Base-by-base conservation (phyloP, 306 rosid species). In the Arachis stenosperma region DNA sequence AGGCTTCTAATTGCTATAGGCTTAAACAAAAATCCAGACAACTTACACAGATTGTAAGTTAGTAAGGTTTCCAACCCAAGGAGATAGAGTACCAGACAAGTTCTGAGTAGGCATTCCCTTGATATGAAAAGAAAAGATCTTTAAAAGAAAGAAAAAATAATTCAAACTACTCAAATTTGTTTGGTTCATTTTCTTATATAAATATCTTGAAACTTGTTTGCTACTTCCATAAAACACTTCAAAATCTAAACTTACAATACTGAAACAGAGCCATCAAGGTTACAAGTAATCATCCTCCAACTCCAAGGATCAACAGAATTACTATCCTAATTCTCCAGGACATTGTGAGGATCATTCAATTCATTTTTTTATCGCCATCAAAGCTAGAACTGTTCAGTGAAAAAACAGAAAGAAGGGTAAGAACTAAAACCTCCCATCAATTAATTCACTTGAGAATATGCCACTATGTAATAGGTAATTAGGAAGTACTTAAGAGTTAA, bases 101-200 rank as follows among this genome's bases (percentile, higher is more conserved):
- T 78, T 91, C 96, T 95, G 99, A 83, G 98, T 91, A 30, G 99
- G 99, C 75, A 91, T 73, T 59, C 98, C 99, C 87, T 98, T 95
- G 84, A 61, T 46, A 78, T 33, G 54, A 77, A n/a, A 47, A 57
- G 52, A 61, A 82, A 51, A 76, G 15, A 56, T 22, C 27, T 22
- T 22, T 22, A 64, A 10, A 13, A 68, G 70, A 62, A 9, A 42
- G 9, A 72, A 13, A 79, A 74, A 79, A 44, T 51, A 22, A 22
- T 53, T 42, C 11, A n/a, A 22, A 22, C 27, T 22, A 22, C 27
- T 22, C 27, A 22, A 22, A 22, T 22, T 22, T 22, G 27, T 22
- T 22, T 22, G 27, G 1, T 22, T 22, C 27, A 22, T 22, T 22
- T 22, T 22, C 27, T 22, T 22, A 22, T 22, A 22, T 22, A 22